A percentile compares a stretch with the other conserved stretches of the same genome.
Evolutionary conservation across 2,329 filamentous ascomycete genomes (phyloP).

Genomic region (Nemania abortiva): DNA sequence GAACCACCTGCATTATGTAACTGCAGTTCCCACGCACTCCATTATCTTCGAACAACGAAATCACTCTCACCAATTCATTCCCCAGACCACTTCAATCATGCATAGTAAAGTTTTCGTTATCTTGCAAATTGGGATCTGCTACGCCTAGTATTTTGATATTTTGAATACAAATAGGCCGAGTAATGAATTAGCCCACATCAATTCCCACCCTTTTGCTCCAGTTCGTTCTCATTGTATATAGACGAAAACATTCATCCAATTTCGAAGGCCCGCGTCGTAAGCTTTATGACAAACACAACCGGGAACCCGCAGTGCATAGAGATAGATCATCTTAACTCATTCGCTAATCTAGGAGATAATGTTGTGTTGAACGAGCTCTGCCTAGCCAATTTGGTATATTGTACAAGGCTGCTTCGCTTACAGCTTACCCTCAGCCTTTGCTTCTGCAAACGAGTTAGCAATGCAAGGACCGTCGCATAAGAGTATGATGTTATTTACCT

Average conservation of each 20-base stretch:
- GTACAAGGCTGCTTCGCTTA: constrained; percentile 48
- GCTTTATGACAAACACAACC: constrained; percentile 5
- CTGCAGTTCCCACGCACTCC: no score
- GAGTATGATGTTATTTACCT: constrained; percentile 61
- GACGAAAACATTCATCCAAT: constrained; percentile 15
- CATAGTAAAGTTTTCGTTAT: neutral
- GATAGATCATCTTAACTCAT: neutral
- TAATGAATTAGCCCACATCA: neutral
- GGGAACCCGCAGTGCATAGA: constrained; percentile 5
- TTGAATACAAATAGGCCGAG: constrained; percentile 13
- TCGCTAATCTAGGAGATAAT: neutral
- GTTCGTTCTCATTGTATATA: constrained; percentile 27
- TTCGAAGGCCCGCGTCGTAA: constrained; percentile 14
- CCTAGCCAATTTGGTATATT: neutral
- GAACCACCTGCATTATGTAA: no score
- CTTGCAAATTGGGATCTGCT: constrained; percentile 8
- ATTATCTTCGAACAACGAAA: no score
- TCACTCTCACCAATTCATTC: neutral
- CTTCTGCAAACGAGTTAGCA: constrained; percentile 64
- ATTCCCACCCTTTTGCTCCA: neutral
- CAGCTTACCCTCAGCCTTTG: constrained; percentile 79
- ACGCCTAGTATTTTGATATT: neutral
- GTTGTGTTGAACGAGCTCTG: neutral
- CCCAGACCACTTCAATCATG: neutral
- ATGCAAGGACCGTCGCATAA: neutral